Evolutionary conservation across 2,329 filamentous ascomycete species (phyloP).

Genomic region (Septoria petroselini): DNA sequence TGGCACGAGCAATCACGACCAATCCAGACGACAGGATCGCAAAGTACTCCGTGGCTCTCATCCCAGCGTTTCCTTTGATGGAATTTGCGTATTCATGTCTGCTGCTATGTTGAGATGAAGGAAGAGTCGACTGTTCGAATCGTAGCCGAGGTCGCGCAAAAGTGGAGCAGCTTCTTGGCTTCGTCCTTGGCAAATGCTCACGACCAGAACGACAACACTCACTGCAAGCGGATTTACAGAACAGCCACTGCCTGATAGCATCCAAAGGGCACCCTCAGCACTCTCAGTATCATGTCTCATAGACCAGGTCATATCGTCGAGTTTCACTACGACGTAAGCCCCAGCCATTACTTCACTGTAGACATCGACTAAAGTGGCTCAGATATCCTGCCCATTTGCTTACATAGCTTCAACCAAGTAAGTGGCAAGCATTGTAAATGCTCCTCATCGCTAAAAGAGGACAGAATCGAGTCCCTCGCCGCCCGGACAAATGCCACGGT

Average conservation of each 20-base stretch:
- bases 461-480: slow-evolving; percentile 25
- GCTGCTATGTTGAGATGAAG: slow-evolving; percentile 8
- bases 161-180: slow-evolving; percentile 1
- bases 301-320: slow-evolving; percentile 17
- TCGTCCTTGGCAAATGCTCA: background rate
- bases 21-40: background rate
- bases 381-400: slow-evolving; percentile 29
- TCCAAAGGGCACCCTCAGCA: too few species aligned
- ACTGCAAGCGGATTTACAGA: too few species aligned
- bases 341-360: background rate
- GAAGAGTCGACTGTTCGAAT: background rate
- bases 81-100: background rate
- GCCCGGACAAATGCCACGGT: slow-evolving; percentile 22
- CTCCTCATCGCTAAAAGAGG: background rate
- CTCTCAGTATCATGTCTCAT: background rate
- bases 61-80: background rate
- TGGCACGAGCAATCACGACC: background rate
- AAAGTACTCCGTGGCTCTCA: background rate
- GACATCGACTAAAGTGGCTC: background rate
- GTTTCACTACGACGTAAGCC: slow-evolving; percentile 27
- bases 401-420: slow-evolving; percentile 29
- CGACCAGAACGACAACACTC: background rate
- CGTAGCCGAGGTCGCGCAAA: slow-evolving; percentile 7
- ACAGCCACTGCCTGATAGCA: too few species aligned
- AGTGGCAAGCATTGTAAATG: background rate